A percentile compares a stretch with the other conserved stretches of the same genome.
These are phyloP conservation scores for Fraxinus platypoda DNA, from an alignment of 305 asterid species.

Conservation along the genomic window DNA sequence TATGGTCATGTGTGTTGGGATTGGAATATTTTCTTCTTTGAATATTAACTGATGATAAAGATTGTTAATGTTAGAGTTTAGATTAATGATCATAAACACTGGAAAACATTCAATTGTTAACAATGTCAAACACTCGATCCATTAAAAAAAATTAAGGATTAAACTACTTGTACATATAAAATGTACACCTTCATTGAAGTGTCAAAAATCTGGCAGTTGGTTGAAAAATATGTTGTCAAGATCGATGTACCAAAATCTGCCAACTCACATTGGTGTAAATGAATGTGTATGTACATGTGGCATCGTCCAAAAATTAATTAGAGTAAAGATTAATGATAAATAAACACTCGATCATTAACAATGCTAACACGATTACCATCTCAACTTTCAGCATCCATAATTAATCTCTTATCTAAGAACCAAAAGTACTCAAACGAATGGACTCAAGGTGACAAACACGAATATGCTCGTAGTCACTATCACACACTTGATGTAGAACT, in stretches of 20 bases:
- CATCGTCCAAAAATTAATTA: no score
- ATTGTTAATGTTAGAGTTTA: neutral
- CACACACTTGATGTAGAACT: neutral
- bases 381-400: neutral
- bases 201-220: no score
- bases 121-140: neutral
- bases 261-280: no score
- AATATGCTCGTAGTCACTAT: neutral
- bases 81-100: neutral
- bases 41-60: neutral
- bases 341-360: neutral
- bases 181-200: no score
- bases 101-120: neutral
- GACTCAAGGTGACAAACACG: neutral
- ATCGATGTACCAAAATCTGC: no score
- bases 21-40: neutral
- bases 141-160: no score
- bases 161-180: no score
- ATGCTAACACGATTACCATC: neutral
- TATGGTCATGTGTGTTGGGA: neutral
- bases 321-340: neutral
- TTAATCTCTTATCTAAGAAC: neutral
- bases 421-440: neutral
- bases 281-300: no score
- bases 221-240: no score